Evolutionary conservation across 1,284 basidiomycete genomes (phyloP), one percentile per base, ranked within the genome.

Genomic region (Cryptococcus depauperatus): DNA sequence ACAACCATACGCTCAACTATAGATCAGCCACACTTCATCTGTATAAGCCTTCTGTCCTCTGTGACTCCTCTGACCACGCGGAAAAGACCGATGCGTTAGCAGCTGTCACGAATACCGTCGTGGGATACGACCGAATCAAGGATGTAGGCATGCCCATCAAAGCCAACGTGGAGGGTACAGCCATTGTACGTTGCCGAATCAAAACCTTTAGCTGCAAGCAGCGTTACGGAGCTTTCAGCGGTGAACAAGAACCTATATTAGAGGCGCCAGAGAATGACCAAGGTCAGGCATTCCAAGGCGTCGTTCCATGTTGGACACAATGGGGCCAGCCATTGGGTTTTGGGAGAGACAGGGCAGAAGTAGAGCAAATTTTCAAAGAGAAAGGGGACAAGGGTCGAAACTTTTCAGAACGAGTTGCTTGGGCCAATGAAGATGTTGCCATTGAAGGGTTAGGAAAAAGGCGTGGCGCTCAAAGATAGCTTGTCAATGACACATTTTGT

Each of bases 1-100:
- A 55, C 14, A 53, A 57, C 30, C 56, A 57, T 38, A 51, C 53
- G 1, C 37, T 57, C 27, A 51, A 57, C 38, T 57, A 57, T 33
- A 48, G 56, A 14, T 53, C 51, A 6, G 53, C 53, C 4, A 57
- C 56, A 1, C 21, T 57, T 23, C 56, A 57, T 37, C 51, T 57
- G 22, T 30, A 38, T 21, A 18, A 43, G 8, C 48, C 50, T 11
- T 5, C 19, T 9, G 22, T 57, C 13, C 35, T 57, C 28, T 14
- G 35, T 30, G 42, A 48, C 25, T 19, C 44, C 2, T 25, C 35
- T 16, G 26, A 43, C 2, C 48, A 49, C 28, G 56, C 52, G 23
- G 56, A 57, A 39, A 57, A 57, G 35, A 46, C 51, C 1, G 19
- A 16, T 2, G 46, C 47, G 8, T 41, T 57, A 3, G 47, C 34